Percentiles rank a stretch among this genome's conserved stretches.
Evolutionary conservation across 164 flowering plant genomes (phyloP).

Genomic region (Protea cynaroides): DNA sequence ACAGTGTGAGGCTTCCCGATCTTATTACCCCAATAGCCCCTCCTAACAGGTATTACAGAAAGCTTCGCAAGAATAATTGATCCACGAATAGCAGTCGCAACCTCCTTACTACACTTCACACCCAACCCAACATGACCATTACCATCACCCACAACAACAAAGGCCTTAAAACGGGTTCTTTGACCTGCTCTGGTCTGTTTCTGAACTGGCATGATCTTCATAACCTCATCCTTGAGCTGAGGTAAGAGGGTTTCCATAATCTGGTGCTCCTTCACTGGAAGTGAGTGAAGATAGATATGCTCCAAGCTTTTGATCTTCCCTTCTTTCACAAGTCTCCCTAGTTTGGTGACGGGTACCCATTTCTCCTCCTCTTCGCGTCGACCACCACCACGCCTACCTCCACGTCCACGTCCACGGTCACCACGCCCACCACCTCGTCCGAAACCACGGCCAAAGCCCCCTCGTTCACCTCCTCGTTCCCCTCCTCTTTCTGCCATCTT

Average conservation of each 20-base stretch:
- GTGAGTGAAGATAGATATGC: slow-evolving; percentile 72
- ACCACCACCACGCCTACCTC: slow-evolving; percentile 41
- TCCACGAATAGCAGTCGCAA: slow-evolving; percentile 80
- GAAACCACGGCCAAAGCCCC: slow-evolving; percentile 48
- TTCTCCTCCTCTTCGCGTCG: slow-evolving; percentile 56
- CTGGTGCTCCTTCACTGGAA: slow-evolving; percentile 70
- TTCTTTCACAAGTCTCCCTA: slow-evolving; percentile 61
- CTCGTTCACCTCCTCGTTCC: slow-evolving; percentile 25
- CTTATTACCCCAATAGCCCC: slow-evolving; percentile 89
- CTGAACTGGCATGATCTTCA: slow-evolving; percentile 92
- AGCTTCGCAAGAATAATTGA: slow-evolving; percentile 70
- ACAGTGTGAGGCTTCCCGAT: slow-evolving; percentile 84
- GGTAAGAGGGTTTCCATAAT: slow-evolving; percentile 53
- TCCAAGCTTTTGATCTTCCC: slow-evolving; percentile 49
- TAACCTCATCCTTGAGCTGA: slow-evolving; percentile 67
- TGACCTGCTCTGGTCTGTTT: slow-evolving; percentile 88
- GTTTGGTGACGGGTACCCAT: slow-evolving; percentile 83
- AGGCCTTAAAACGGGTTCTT: slow-evolving; percentile 79
- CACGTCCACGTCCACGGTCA: slow-evolving; percentile 39
- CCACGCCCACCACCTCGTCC: slow-evolving; percentile 44
- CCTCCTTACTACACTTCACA: slow-evolving; percentile 79
- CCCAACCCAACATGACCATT: slow-evolving; percentile 84
- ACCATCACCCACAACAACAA: slow-evolving; percentile 73
- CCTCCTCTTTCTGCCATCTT: slow-evolving; percentile 69
- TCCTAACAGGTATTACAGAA: slow-evolving; percentile 68